phyloP scores from a whole-genome alignment of 768 basidiomycete species.

The Lactarius akahatsu region DNA sequence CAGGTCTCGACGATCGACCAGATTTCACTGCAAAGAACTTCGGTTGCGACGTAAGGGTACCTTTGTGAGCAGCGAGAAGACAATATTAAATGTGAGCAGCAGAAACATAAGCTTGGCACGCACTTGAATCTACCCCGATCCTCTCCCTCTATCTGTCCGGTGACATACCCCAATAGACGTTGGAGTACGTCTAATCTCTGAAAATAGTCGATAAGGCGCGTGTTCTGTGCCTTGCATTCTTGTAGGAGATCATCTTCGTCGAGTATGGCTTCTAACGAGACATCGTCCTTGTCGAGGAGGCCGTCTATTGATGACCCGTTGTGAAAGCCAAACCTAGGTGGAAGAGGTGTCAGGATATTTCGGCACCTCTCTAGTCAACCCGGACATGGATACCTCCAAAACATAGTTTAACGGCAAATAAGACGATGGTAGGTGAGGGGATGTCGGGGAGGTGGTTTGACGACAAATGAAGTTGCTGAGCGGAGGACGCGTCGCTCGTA shows the following conservation, averaged over 20 bases:
- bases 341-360: neutral
- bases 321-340: constrained; percentile 80
- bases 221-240: constrained; percentile 95
- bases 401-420: constrained; percentile 21
- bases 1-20: constrained; percentile 94
- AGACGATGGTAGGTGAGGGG: neutral
- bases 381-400: constrained; percentile 27
- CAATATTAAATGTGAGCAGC: constrained; percentile 27
- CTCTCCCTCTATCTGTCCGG: constrained; percentile 80
- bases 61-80: constrained; percentile 42
- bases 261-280: constrained; percentile 84
- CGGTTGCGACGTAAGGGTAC: constrained; percentile 90
- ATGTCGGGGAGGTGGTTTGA: neutral
- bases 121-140: constrained; percentile 81
- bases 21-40: constrained; percentile 93
- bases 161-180: constrained; percentile 79
- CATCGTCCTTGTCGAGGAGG: constrained; percentile 86
- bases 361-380: neutral
- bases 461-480: constrained; percentile 7
- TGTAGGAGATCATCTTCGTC: constrained; percentile 93
- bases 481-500: constrained; percentile 12
- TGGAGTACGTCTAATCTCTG: constrained; percentile 78
- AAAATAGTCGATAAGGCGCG: constrained; percentile 84
- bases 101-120: constrained; percentile 36
- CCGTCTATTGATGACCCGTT: constrained; percentile 88